A percentile compares a stretch with the other conserved stretches of the same genome.
Evolutionary conservation across 1,284 basidiomycete species (phyloP).

Genomic region (Dichomitus squalens): DNA sequence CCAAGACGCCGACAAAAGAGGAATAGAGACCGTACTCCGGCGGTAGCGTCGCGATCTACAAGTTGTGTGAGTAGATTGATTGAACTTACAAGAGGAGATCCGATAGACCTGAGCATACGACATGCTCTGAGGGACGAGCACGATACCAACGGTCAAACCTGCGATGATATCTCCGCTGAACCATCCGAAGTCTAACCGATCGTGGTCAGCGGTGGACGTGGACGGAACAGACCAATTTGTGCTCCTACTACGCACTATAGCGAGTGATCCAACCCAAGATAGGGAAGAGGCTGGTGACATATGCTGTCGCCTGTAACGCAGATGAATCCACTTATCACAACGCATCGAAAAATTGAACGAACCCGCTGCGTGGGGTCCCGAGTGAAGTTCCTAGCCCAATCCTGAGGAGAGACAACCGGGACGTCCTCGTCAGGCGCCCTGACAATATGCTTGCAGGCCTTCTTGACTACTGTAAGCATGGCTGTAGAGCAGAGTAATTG

Average conservation of each 20-base stretch:
- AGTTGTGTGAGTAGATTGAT: constrained; percentile 1
- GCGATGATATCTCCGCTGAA: constrained; percentile 81
- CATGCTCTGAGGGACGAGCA: constrained; percentile 87
- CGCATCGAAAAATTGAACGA: constrained; percentile 10
- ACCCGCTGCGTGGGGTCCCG: constrained; percentile 41
- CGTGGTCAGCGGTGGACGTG: not conserved
- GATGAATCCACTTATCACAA: not conserved
- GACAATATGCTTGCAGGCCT: constrained; percentile 55
- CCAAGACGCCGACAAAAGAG: constrained; percentile 88
- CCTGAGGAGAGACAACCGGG: constrained; percentile 52
- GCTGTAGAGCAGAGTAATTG: constrained; percentile 12
- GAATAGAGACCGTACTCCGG: constrained; percentile 93
- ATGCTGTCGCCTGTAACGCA: constrained; percentile 50
- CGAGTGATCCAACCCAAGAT: constrained; percentile 80
- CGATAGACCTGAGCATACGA: constrained; percentile 67
- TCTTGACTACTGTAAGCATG: constrained; percentile 48
- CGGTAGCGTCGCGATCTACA: constrained; percentile 78
- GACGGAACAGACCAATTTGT: not conserved
- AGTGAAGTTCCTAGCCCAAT: constrained; percentile 47
- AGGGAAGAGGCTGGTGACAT: constrained; percentile 75
- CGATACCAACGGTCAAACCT: constrained; percentile 88
- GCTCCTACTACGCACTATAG: constrained; percentile 79
- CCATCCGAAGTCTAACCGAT: constrained; percentile 62
- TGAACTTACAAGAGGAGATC: not conserved
- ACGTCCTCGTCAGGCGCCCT: constrained; percentile 59